Base-by-base conservation (phyloP, 768 basidiomycete species). In the Solioccasus polychromus region DNA sequence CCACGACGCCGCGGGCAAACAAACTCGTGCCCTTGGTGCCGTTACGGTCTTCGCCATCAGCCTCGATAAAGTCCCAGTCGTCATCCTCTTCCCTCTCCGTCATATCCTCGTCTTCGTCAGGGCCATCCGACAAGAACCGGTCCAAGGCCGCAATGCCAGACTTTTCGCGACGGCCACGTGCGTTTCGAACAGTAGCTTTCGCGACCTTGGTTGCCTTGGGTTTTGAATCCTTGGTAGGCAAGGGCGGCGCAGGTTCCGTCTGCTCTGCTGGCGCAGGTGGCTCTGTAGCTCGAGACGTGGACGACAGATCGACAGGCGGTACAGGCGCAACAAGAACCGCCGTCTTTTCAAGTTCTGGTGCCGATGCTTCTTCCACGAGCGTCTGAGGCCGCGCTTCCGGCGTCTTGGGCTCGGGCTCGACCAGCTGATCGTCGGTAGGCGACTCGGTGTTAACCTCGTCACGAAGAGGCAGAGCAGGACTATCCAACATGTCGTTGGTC, bases 61-160 rank as follows among this genome's bases (percentile, higher is more conserved):
- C 87, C 30, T 92, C 88, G 49, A 95, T 77, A 51, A 93, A 79
- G 76, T 93, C 92, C 92, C 92, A 95, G 45, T 92, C 92, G 32
- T 91, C 87, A 40, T 92, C 90, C 43, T 84, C 81, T 17, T 68
- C 67, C 41, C 45, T 68, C 55, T 74, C 74, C 17, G 68, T 71
- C 44, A 59, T 61, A 24, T 68, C 69, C 2, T 57, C 71, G 15
- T 74, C 73, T 47, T 71, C 73, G 23, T 73, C 72, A 47, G 67
- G 68, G 30, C 65, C 74, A 59, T 81, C 82, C 12, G 77, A 76
- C 23, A 88, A 67, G 59, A 82, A 80, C 36, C 81, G 78, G 63
- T 92, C 88, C 63, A 93, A 68, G 2, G 88, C 89, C 14, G 82
- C 76, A 34, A 92, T 79, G 46, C 88, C 90, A 24, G 90, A 92